These are phyloP conservation scores for Coleophoma eucalyptorum DNA, from an alignment of 2,329 filamentous ascomycete genomes.

Conservation along the genomic window DNA sequence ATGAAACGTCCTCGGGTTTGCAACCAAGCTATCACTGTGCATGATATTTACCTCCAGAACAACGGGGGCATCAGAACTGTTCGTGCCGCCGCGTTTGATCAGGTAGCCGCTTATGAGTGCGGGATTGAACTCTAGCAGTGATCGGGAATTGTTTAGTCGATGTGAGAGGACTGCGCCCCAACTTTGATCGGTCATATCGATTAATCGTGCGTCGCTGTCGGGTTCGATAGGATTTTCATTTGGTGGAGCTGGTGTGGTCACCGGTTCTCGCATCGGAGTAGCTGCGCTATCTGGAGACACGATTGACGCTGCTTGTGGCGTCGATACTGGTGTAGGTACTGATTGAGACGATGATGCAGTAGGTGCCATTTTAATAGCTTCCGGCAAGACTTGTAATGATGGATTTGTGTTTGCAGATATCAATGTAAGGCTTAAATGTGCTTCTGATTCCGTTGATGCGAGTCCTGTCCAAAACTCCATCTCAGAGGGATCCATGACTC, in stretches of 20 bases:
- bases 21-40: constrained; percentile 38
- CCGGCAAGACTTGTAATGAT: constrained; percentile 58
- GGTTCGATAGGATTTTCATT: constrained; percentile 42
- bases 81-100: constrained; percentile 56
- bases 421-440: constrained; percentile 50
- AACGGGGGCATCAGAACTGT: constrained; percentile 52
- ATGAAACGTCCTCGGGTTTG: constrained; percentile 32
- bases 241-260: constrained; percentile 24
- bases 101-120: constrained; percentile 63
- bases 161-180: constrained; percentile 72
- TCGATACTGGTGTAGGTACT: constrained; percentile 62
- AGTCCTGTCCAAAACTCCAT: constrained; percentile 54
- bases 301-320: constrained; percentile 50
- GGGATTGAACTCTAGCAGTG: constrained; percentile 49
- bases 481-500: constrained; percentile 64
- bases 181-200: constrained; percentile 70
- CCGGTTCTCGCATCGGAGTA: constrained; percentile 20
- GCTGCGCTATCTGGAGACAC: constrained; percentile 54
- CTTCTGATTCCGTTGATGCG: constrained; percentile 46
- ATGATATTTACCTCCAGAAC: constrained; percentile 63
- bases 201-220: constrained; percentile 64
- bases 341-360: constrained; percentile 34
- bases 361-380: constrained; percentile 42
- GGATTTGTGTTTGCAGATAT: constrained; percentile 64
- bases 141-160: constrained; percentile 56